These are phyloP conservation scores for Emericellopsis cladophorae DNA, from an alignment of 2,329 filamentous ascomycete species.

Conservation along the genomic window DNA sequence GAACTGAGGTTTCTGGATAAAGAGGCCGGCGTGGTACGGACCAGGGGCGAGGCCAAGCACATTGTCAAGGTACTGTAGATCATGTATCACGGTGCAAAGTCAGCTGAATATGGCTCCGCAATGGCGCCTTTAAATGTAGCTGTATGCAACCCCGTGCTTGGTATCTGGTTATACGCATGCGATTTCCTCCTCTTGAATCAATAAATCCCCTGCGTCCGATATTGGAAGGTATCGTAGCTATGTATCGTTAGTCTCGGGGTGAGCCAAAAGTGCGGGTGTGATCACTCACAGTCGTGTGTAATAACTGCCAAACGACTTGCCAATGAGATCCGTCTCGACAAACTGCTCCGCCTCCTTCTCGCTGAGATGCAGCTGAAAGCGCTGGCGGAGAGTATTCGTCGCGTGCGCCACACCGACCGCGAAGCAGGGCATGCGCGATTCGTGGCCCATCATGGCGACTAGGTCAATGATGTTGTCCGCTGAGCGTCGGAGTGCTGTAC, in stretches of 20 bases:
- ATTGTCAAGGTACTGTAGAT: constrained; percentile 5
- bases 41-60: constrained; percentile 8
- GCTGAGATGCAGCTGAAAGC: constrained; percentile 73
- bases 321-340: constrained; percentile 68
- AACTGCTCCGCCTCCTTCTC: constrained; percentile 71
- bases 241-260: constrained; percentile 6
- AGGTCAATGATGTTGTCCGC: constrained; percentile 73
- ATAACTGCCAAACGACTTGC: constrained; percentile 74
- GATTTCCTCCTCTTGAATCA: constrained; percentile 35
- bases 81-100: too few relatives aligned
- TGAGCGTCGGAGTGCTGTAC: constrained; percentile 56
- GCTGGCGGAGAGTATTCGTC: constrained; percentile 54
- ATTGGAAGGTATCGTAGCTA: constrained; percentile 69
- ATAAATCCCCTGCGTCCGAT: constrained; percentile 70
- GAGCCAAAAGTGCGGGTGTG: background rate
- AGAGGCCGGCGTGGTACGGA: constrained; percentile 10
- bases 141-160: too few relatives aligned
- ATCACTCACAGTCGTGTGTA: constrained; percentile 65
- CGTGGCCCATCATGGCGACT: constrained; percentile 72
- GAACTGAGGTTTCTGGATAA: constrained; percentile 16
- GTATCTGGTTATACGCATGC: background rate
- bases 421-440: constrained; percentile 79
- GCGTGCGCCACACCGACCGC: constrained; percentile 60
- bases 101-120: too few relatives aligned
- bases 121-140: too few relatives aligned